Base-by-base conservation (phyloP, 1,284 basidiomycete species). In the Ceratorhiza oryzae-sativae region DNA sequence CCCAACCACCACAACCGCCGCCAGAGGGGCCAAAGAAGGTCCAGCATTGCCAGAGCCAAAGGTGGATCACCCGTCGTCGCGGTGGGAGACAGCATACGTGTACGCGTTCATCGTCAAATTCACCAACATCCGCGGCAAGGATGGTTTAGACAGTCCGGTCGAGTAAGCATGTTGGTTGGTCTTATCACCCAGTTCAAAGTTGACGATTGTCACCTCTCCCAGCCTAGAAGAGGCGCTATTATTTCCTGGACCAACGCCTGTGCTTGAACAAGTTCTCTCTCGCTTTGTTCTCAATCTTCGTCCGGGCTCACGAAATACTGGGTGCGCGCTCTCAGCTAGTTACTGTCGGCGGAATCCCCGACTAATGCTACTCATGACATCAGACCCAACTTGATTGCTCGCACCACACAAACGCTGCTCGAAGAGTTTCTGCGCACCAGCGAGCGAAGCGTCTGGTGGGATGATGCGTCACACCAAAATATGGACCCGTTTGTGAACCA, bases 61-160 rank as follows among this genome's bases (percentile, higher is more conserved):
- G 41, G 90, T 89, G 45, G 85, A 78, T 58, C 90, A 91, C 82
- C 92, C 91, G 45, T 84, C 84, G 71, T 88, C 90, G 81, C 88
- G 90, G 79, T 93, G 91, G 91, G 91, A 93, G 82, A 87, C 89
- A n/a, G 81, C 91, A 75, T 93, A 92, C 80, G 86, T 93, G 48
- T 93, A 92, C 80, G 86, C 87, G 32, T 93, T 93, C 82, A 88
- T 93, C 76, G 87, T 86, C 82, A 91, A 87, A 80, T 93, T 91
- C 82, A 91, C 90, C 25, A 83, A 86, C 80, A 82, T 93, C 75
- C 86, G 86, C 76, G 82, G 83, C 72, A 92, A 91, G 80, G 90
- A 92, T 79, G 90, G 91, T 67, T 81, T 93, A 71, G 87, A 92
- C 78, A 85, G 87, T 76, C 86, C 89, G 62, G 88, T 89, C 87